phyloP scores from a whole-genome alignment of 106 monocot species.

The Acanthochlamys bracteata region DNA sequence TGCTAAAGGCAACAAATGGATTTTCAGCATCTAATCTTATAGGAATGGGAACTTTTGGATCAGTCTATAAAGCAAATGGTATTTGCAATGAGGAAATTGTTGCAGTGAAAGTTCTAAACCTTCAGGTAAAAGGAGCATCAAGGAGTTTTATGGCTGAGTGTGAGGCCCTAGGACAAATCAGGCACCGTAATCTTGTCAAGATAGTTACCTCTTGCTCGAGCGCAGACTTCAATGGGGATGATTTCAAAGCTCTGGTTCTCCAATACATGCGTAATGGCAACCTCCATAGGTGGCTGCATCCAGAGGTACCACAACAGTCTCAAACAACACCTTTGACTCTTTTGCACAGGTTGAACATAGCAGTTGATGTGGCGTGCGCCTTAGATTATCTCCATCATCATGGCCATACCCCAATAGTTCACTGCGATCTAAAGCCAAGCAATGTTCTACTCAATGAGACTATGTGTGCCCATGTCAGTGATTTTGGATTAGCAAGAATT shows the following conservation, averaged over 20 bases:
- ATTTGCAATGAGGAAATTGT: not conserved
- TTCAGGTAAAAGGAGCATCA: slow-evolving; percentile 24
- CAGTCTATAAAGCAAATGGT: slow-evolving; percentile 23
- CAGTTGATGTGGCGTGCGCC: slow-evolving; percentile 17
- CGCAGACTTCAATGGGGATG: slow-evolving; percentile 12
- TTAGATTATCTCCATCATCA: slow-evolving; percentile 22
- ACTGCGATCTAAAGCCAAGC: slow-evolving; percentile 32
- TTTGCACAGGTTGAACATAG: slow-evolving; percentile 13
- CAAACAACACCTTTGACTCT: not conserved
- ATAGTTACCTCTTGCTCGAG: slow-evolving; percentile 21
- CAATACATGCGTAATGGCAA: slow-evolving; percentile 31
- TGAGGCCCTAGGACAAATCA: slow-evolving; percentile 16
- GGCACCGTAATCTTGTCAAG: slow-evolving; percentile 37
- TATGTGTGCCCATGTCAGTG: slow-evolving; percentile 4
- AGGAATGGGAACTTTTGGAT: slow-evolving; percentile 31
- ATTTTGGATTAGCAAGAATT: slow-evolving; percentile 9
- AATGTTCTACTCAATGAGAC: slow-evolving; percentile 25
- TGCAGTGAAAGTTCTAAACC: slow-evolving; percentile 38
- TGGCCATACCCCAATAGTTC: slow-evolving; percentile 9
- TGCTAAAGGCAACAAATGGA: slow-evolving; percentile 19
- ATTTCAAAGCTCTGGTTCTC: slow-evolving; percentile 14
- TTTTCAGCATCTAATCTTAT: slow-evolving; percentile 25
- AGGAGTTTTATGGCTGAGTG: slow-evolving; percentile 42
- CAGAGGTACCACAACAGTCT: not conserved
- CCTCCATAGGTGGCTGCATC: slow-evolving; percentile 19